Base-by-base conservation (phyloP, 2,329 filamentous ascomycete species). In the Aspergillus fumigatiaffinis region DNA sequence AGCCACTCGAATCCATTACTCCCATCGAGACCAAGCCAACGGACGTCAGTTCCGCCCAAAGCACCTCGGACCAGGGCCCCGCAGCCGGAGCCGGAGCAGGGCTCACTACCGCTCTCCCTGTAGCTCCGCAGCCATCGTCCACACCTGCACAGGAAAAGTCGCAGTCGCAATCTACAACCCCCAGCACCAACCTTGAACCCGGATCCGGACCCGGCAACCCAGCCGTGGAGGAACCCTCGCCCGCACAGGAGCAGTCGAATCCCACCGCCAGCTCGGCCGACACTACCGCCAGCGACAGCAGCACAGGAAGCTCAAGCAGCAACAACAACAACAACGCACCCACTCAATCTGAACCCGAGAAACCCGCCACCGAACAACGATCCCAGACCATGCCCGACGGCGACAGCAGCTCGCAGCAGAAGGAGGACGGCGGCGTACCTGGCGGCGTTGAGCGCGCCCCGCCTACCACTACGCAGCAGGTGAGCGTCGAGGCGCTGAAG, bases 401-500 rank as follows among this genome's bases (percentile, higher is more conserved):
- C 21, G 44, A 23, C 5, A 25, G 21, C 12, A 14, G 21, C 44
- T 47, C 44, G 44, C 10, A 10, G n/a, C 10, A 21, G 20, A 25
- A 47, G 5, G 21, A 47, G 21, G 44, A 25, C 44, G 44, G 23
- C 8, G 44, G 20, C 44, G 25, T 49, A 58, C 6, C 52, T 29
- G 41, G 26, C 20, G 50, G 38, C 4, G 49, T 54, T 10, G 35
- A 52, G 35, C 3, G 44, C 29, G n/a, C 44, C 4, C 32, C 50
- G 12, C 21, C 9, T 14, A 20, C 35, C 8, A 3, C 51, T 5
- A 12, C 17, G 10, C 12, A 51, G 3, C 52, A 60, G 0, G 68
- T 62, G 26, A 72, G 69, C 54, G 55, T 66, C 52, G 71, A 73
- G 35, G 68, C 71, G 1, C 61, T 72, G 20, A 55, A 63, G 51